Evolutionary conservation across 805 yeast genomes (phyloP).

Genomic region (Saccharomycopsis sp.): DNA sequence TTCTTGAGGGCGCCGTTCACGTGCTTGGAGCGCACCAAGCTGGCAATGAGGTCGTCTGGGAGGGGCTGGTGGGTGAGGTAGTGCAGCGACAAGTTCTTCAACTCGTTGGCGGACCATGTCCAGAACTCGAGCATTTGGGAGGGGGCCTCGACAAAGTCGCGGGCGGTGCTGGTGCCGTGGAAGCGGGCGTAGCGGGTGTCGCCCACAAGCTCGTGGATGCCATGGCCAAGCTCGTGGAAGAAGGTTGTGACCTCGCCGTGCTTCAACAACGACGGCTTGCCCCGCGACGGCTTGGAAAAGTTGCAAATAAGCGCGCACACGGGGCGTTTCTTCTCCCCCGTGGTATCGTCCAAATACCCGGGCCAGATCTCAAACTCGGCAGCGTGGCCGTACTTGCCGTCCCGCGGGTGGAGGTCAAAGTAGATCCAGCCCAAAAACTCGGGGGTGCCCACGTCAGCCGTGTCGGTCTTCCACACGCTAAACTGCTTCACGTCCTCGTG

Average conservation of each 20-base stretch:
- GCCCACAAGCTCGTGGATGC: constrained; percentile 71
- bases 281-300: constrained; percentile 53
- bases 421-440: constrained; percentile 70
- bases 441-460: constrained; percentile 29
- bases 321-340: constrained; percentile 45
- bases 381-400: constrained; percentile 83
- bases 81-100: constrained; percentile 55
- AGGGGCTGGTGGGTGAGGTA: constrained; percentile 52
- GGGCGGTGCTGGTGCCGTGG: constrained; percentile 67
- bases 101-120: constrained; percentile 67
- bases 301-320: constrained; percentile 77
- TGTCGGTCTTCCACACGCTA: constrained; percentile 59
- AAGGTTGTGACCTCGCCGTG: constrained; percentile 68
- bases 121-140: constrained; percentile 84
- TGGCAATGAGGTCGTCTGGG: constrained; percentile 46
- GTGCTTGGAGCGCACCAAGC: constrained; percentile 55
- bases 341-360: constrained; percentile 41
- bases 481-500: constrained; percentile 69
- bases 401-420: constrained; percentile 78
- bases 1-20: constrained; percentile 68
- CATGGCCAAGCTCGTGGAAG: constrained; percentile 88
- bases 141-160: constrained; percentile 90
- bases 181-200: constrained; percentile 55
- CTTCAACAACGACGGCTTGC: constrained; percentile 26
- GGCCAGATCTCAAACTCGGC: constrained; percentile 68